phyloP scores from a whole-genome alignment of 2,329 filamentous ascomycete genomes.

The Aspergillus hortae region DNA sequence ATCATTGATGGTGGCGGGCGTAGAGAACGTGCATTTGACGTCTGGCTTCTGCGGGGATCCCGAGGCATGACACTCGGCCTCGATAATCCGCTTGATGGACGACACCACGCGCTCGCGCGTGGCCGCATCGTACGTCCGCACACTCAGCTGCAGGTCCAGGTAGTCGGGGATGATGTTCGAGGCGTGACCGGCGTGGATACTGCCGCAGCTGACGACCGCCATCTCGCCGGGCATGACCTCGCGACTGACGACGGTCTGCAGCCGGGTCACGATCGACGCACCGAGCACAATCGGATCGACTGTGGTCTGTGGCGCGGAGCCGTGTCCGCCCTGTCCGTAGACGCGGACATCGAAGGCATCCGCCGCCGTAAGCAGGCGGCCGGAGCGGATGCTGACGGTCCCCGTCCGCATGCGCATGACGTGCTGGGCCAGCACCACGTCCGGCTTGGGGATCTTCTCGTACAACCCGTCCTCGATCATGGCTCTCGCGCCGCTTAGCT shows the following conservation, averaged over 20 bases:
- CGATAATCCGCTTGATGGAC: slow-evolving; percentile 44
- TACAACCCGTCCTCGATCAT: slow-evolving; percentile 59
- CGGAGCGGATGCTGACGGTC: slow-evolving; percentile 29
- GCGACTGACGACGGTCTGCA: slow-evolving; percentile 40
- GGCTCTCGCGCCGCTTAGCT: slow-evolving; percentile 54
- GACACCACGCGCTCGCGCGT: slow-evolving; percentile 34
- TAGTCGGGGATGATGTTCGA: slow-evolving; percentile 47
- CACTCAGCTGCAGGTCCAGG: slow-evolving; percentile 40
- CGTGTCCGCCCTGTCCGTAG: slow-evolving; percentile 45
- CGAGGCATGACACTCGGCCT: slow-evolving; percentile 52
- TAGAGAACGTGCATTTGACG: slow-evolving; percentile 40
- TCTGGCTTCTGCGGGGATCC: slow-evolving; percentile 43
- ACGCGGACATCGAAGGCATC: slow-evolving; percentile 37
- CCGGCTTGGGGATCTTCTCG: slow-evolving; percentile 51
- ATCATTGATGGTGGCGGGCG: slow-evolving; percentile 55
- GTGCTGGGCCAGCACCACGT: slow-evolving; percentile 55
- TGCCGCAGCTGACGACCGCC: slow-evolving; percentile 45
- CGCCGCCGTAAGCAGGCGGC: slow-evolving; percentile 32
- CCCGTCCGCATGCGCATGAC: slow-evolving; percentile 44
- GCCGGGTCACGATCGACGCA: slow-evolving; percentile 36
- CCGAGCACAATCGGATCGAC: slow-evolving; percentile 50
- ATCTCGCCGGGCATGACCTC: slow-evolving; percentile 39
- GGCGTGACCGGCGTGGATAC: slow-evolving; percentile 40
- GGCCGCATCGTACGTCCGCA: slow-evolving; percentile 32
- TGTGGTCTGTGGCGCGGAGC: slow-evolving; percentile 38